Evolutionary conservation across 805 yeast species (phyloP).

Genomic region (Cyberlindnera petersonii): DNA sequence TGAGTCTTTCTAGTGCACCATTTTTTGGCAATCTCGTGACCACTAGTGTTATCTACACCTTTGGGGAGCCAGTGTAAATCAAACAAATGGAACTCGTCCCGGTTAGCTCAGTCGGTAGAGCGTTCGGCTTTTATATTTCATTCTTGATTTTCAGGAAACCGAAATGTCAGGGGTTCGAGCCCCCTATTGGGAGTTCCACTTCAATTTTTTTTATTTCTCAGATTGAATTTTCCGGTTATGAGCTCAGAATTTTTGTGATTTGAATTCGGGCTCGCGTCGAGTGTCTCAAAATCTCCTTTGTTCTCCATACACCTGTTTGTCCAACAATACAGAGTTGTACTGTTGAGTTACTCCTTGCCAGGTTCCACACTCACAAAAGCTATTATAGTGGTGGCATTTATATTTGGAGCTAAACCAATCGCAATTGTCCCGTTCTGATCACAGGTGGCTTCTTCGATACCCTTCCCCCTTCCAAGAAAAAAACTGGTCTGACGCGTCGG

Average conservation of each 20-base stretch:
- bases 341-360: too few relatives aligned
- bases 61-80: too few relatives aligned
- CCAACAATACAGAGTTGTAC: too few relatives aligned
- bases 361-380: too few relatives aligned
- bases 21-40: too few relatives aligned
- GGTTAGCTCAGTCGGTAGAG: conserved; percentile 32
- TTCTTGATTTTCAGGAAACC: conserved; percentile 25
- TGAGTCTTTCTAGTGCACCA: too few relatives aligned
- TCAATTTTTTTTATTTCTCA: conserved; percentile 9
- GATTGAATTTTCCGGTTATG: neutral
- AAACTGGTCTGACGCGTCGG: conserved; percentile 1
- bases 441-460: neutral
- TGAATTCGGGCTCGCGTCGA: neutral
- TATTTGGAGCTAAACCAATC: too few relatives aligned
- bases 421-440: too few relatives aligned
- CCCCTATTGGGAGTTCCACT: conserved; percentile 31
- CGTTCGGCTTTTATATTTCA: conserved; percentile 28
- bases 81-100: conserved; percentile 26
- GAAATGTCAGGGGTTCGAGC: conserved; percentile 32
- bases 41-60: too few relatives aligned
- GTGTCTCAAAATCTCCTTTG: too few relatives aligned
- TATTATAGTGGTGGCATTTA: too few relatives aligned
- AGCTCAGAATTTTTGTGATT: neutral
- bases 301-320: too few relatives aligned
- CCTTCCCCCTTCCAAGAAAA: neutral